Evolutionary conservation across 2,329 filamentous ascomycete species (phyloP), one percentile per base, ranked within the genome.

Genomic region (Aspergillaceae sp.): DNA sequence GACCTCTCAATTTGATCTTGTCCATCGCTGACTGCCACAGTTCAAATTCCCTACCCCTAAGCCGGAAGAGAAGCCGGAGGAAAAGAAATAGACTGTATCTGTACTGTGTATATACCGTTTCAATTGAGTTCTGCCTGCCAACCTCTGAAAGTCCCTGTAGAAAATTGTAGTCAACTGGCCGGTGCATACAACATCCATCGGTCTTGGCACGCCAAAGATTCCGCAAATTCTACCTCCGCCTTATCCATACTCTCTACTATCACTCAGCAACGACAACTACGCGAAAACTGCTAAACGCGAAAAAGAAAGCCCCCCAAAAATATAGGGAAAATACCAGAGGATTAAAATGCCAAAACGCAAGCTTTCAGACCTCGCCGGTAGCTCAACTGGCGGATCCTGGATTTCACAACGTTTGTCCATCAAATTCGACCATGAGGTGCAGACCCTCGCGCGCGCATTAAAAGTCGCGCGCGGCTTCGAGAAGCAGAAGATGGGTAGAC

Each of bases 21-120:
- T 8, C 5, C 11, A 5, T 26, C 27, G 10, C 36, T 38, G 19
- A 38, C 36, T 5, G 27, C 11, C 48, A 51, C 56, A 83, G 65
- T 97, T 97, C 77, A 95, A 95, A 74, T 76, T 98, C 52, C 92
- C 94, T 29, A 95, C 86, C 42, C 87, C 92, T 44, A 94, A 96
- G 75, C 91, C 92, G 4, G 92, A 98, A 73, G 84, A 87, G 62
- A 88, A 88, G 76, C 83, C 86, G 67, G 87, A 91, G 72, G 80
- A 85, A 60, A 94, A 96, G 84, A 95, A 96, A 76, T 91, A 88
- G 72, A 64, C 51, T 69, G 67, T 66, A 64, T 54, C 56, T 57
- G 59, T 60, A 64, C 58, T 61, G 56, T 67, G 62, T 66, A 67
- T 63, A 65, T 67, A 67, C 58, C 56, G 50, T 49, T 40, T 40